phyloP scores from a whole-genome alignment of 495 filamentous ascomycete species.

The Delitschia confertaspora region DNA sequence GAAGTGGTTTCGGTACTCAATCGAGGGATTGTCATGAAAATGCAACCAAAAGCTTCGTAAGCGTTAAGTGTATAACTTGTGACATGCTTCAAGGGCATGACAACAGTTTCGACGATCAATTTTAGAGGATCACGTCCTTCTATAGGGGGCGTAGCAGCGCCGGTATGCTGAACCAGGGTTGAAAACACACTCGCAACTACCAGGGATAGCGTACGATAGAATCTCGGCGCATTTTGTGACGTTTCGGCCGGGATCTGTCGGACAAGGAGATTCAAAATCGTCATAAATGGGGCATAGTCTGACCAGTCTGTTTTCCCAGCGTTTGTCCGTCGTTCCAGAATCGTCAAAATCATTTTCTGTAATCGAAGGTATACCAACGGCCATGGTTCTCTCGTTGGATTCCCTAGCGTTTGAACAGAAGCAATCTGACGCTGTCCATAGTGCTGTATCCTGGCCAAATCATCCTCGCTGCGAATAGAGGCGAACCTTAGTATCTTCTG shows the following conservation, averaged over 20 bases:
- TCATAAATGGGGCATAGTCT: constrained; percentile 6
- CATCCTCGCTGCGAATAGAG: constrained; percentile 22
- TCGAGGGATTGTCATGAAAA: constrained; percentile 43
- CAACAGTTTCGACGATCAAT: constrained; percentile 31
- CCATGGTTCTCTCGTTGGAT: constrained; percentile 28
- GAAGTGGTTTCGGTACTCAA: constrained; percentile 34
- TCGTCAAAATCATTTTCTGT: constrained; percentile 26
- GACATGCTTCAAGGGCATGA: constrained; percentile 44
- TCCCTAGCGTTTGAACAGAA: constrained; percentile 17
- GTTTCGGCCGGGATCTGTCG: constrained; percentile 24
- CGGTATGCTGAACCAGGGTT: not conserved
- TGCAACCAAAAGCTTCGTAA: constrained; percentile 51
- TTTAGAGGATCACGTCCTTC: constrained; percentile 9
- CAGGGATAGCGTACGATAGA: constrained; percentile 31
- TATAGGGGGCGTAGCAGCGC: not conserved
- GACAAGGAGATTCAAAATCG: constrained; percentile 20
- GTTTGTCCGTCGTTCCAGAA: constrained; percentile 19
- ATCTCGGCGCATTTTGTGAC: constrained; percentile 25
- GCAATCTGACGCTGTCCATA: constrained; percentile 31
- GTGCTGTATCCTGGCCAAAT: constrained; percentile 32
- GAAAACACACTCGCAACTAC: constrained; percentile 11
- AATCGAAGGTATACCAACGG: constrained; percentile 32
- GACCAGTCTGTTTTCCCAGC: not conserved
- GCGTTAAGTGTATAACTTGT: constrained; percentile 39
- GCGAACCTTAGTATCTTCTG: constrained; percentile 34